These are phyloP conservation scores for Penicillium parvum DNA, from an alignment of 495 filamentous ascomycete genomes.

Conservation along the genomic window DNA sequence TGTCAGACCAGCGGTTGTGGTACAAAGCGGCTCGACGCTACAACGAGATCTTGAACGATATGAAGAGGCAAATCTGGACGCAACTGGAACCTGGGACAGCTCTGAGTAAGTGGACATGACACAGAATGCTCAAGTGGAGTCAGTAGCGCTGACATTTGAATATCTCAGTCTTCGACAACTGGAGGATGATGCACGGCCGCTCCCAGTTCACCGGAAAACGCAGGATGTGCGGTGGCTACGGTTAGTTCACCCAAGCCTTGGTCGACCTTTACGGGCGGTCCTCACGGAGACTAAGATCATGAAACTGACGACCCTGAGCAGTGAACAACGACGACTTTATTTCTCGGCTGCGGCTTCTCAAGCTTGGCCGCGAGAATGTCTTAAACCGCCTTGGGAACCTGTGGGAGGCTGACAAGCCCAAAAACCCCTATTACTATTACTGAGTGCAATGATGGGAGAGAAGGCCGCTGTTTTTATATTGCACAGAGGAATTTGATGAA, in stretches of 20 bases:
- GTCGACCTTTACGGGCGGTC: too few relatives aligned
- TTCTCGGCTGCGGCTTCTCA: slow-evolving; percentile 69
- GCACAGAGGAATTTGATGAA: neutral
- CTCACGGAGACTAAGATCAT: neutral
- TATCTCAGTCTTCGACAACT: slow-evolving; percentile 84
- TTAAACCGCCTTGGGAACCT: slow-evolving; percentile 37
- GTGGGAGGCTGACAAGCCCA: neutral
- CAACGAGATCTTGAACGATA: slow-evolving; percentile 53
- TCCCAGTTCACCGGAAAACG: slow-evolving; percentile 75
- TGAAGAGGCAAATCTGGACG: slow-evolving; percentile 61
- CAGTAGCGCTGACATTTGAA: slow-evolving; percentile 11
- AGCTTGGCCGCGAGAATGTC: slow-evolving; percentile 54
- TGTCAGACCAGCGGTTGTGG: slow-evolving; percentile 51
- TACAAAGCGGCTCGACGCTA: slow-evolving; percentile 70
- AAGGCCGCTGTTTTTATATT: neutral
- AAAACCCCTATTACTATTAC: slow-evolving; percentile 8
- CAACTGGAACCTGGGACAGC: slow-evolving; percentile 73
- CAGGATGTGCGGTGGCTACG: slow-evolving; percentile 85
- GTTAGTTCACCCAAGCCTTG: slow-evolving; percentile 47
- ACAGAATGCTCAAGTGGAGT: neutral
- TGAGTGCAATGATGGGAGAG: neutral
- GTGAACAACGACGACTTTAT: slow-evolving; percentile 85
- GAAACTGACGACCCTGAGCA: slow-evolving; percentile 29
- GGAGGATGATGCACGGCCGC: slow-evolving; percentile 86
- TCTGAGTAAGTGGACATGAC: slow-evolving; percentile 53